These are phyloP conservation scores for Bimuria novae-zelandiae DNA, from an alignment of 2,329 filamentous ascomycete species.

Conservation along the genomic window DNA sequence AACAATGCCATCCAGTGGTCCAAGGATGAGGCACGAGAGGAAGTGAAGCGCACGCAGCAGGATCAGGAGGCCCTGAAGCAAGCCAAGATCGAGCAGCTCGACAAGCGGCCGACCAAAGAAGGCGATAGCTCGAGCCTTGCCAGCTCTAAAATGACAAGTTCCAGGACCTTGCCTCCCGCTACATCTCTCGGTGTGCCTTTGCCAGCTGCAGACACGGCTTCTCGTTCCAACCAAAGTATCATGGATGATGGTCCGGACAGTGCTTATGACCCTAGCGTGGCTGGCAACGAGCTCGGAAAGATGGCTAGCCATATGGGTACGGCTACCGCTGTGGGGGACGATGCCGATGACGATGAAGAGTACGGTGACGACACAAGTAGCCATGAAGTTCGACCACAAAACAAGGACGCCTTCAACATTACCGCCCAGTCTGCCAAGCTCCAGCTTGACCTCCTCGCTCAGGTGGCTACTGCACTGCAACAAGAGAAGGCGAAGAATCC, in stretches of 20 bases:
- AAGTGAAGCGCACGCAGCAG: slow-evolving; percentile 74
- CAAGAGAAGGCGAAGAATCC: slow-evolving; percentile 73
- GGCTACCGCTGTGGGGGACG: slow-evolving; percentile 62
- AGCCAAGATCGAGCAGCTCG: slow-evolving; percentile 75
- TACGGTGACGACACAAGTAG: slow-evolving; percentile 81
- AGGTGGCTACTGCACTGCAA: slow-evolving; percentile 82
- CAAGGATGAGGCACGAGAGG: slow-evolving; percentile 94
- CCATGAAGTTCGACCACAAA: slow-evolving; percentile 71
- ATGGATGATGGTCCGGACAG: slow-evolving; percentile 60
- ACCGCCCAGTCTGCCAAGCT: slow-evolving; percentile 93
- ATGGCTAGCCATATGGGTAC: slow-evolving; percentile 56
- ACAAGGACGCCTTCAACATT: slow-evolving; percentile 94
- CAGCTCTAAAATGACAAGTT: slow-evolving; percentile 37
- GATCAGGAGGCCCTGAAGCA: slow-evolving; percentile 74
- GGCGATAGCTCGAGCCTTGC: slow-evolving; percentile 48
- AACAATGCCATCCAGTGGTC: slow-evolving; percentile 99
- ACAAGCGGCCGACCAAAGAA: slow-evolving; percentile 51
- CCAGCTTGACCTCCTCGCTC: slow-evolving; percentile 86
- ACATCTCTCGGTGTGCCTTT: slow-evolving; percentile 56
- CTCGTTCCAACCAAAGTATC: slow-evolving; percentile 51
- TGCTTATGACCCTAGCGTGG: slow-evolving; percentile 61
- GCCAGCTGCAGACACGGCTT: slow-evolving; percentile 45
- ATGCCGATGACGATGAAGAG: slow-evolving; percentile 71
- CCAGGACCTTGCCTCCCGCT: slow-evolving; percentile 39
- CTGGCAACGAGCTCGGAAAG: slow-evolving; percentile 58